Percentiles rank a stretch among this genome's conserved stretches.
These are phyloP conservation scores for Dryas alaskensis DNA, from an alignment of 306 rosid species.

Conservation along the genomic window DNA sequence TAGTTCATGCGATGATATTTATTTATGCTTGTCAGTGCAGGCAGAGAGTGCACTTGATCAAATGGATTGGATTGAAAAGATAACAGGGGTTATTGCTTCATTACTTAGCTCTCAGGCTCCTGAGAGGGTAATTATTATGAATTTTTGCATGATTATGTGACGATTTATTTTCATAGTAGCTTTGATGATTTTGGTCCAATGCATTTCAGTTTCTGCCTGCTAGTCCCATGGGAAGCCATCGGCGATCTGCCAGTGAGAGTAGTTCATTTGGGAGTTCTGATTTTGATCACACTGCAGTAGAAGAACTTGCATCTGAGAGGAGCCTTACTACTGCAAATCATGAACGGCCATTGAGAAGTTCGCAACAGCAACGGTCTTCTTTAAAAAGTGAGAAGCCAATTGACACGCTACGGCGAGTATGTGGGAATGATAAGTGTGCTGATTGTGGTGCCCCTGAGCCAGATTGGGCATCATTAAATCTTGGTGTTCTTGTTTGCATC, in stretches of 20 bases:
- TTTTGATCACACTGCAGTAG: conserved; percentile 75
- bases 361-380: conserved; percentile 74
- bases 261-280: conserved; percentile 99
- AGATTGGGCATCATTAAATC: conserved; percentile 98
- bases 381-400: conserved; percentile 88
- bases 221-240: conserved; percentile 98
- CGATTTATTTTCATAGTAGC: conserved; percentile 21
- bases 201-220: conserved; percentile 70
- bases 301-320: conserved; percentile 78
- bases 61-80: conserved; percentile 99
- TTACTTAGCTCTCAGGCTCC: conserved; percentile 96
- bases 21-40: conserved; percentile 87
- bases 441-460: conserved; percentile 98
- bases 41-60: conserved; percentile 99
- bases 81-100: conserved; percentile 98
- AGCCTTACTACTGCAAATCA: conserved; percentile 44
- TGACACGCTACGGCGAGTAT: conserved; percentile 74
- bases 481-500: conserved; percentile 97
- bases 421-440: conserved; percentile 94
- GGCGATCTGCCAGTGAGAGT: conserved; percentile 93
- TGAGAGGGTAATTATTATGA: conserved; percentile 66
- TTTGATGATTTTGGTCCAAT: conserved; percentile 26
- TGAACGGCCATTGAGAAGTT: conserved; percentile 73
- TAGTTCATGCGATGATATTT: conserved; percentile 41
- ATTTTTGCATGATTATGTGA: conserved; percentile 19